phyloP scores from a whole-genome alignment of 768 basidiomycete species.

The Pleurotus pulmonarius region DNA sequence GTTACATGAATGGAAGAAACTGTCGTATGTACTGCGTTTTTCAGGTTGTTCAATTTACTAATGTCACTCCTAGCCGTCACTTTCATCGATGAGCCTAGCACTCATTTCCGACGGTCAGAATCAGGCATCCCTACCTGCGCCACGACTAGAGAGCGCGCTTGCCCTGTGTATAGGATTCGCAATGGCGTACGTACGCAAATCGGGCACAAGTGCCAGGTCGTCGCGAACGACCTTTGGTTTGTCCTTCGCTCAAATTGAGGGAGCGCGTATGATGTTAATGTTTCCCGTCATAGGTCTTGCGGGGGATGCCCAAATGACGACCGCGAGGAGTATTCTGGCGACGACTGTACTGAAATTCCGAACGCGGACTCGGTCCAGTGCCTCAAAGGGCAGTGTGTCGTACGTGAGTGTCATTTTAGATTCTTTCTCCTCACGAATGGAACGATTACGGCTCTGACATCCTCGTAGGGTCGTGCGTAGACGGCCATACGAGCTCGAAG shows the following conservation, averaged over 20 bases:
- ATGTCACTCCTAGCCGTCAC: constrained; percentile 8
- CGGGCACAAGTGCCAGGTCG: constrained; percentile 20
- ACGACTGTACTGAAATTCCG: constrained; percentile 42
- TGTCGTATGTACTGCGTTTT: constrained; percentile 16
- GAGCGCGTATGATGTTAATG: not conserved
- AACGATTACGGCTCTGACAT: too few species aligned
- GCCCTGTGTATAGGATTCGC: constrained; percentile 18
- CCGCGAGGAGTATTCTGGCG: constrained; percentile 22
- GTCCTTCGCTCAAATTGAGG: not conserved
- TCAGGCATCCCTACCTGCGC: constrained; percentile 13
- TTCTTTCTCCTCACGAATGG: too few species aligned
- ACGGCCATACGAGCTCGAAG: too few species aligned
- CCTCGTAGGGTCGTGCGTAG: too few species aligned
- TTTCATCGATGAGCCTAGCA: constrained; percentile 6
- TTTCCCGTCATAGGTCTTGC: constrained; percentile 19
- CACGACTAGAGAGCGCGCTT: constrained; percentile 18
- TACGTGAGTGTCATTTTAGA: constrained; percentile 23
- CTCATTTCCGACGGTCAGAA: not conserved
- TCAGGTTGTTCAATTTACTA: too few species aligned
- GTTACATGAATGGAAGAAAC: constrained; percentile 10
- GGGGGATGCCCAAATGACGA: constrained; percentile 22
- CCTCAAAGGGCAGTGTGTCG: constrained; percentile 28
- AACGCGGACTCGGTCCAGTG: constrained; percentile 36
- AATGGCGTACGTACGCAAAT: constrained; percentile 9
- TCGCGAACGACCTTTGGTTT: constrained; percentile 22